Evolutionary conservation across 495 filamentous ascomycete species (phyloP).

Genomic region (Trypethelium eluteriae): DNA sequence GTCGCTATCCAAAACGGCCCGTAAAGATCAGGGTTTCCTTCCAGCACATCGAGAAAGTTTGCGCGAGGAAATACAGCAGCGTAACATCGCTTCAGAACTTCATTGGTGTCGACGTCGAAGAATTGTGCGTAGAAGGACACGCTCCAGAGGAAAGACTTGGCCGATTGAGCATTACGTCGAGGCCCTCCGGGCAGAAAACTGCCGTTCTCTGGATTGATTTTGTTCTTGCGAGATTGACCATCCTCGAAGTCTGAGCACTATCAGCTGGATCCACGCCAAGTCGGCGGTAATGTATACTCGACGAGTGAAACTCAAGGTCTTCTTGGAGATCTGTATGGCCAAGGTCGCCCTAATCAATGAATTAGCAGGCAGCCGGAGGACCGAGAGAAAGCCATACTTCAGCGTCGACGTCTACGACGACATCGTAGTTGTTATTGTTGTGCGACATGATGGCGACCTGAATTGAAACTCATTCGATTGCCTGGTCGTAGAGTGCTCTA

Average conservation of each 20-base stretch:
- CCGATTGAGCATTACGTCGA: constrained; percentile 38
- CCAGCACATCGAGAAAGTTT: constrained; percentile 92
- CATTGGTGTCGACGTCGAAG: constrained; percentile 92
- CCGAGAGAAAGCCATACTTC: constrained; percentile 50
- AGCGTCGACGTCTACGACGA: constrained; percentile 91
- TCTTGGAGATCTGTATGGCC: constrained; percentile 97
- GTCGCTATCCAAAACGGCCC: constrained; percentile 97
- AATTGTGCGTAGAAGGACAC: constrained; percentile 92
- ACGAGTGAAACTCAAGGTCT: constrained; percentile 97
- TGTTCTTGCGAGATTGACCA: constrained; percentile 48
- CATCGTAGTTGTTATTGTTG: constrained; percentile 57
- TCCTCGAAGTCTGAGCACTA: constrained; percentile 45
- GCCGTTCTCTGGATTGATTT: constrained; percentile 31
- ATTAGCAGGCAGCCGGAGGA: constrained; percentile 22
- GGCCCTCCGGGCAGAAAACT: constrained; percentile 46
- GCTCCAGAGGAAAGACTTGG: constrained; percentile 86
- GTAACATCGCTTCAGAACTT: constrained; percentile 73
- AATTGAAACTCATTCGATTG: background rate
- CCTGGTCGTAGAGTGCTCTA: background rate
- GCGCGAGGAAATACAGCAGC: constrained; percentile 78
- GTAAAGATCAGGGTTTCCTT: constrained; percentile 96
- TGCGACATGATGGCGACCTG: background rate
- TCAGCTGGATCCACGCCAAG: background rate
- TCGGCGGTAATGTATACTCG: constrained; percentile 55
- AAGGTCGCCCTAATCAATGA: constrained; percentile 68